A percentile compares a stretch with the other conserved stretches of the same genome.
Evolutionary conservation across 2,329 filamentous ascomycete species (phyloP).

Genomic region (Akanthomyces lecanii): DNA sequence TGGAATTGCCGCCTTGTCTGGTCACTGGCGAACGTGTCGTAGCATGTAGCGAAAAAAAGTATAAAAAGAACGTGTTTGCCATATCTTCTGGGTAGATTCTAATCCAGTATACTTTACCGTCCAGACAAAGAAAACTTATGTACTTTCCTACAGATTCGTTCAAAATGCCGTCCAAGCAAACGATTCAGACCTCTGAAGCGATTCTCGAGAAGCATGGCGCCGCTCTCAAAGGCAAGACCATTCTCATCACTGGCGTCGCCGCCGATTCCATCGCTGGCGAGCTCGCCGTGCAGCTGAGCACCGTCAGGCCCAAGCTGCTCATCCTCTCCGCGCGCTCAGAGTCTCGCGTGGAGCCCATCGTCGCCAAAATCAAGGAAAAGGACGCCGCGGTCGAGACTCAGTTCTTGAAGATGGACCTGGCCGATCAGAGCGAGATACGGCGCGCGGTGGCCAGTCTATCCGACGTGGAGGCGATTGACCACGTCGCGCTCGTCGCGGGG

Average conservation of each 20-base stretch:
- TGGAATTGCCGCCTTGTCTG: too few relatives aligned
- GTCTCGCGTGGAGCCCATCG: background rate
- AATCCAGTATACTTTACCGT: too few relatives aligned
- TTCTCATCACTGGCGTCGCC: slow-evolving; percentile 17
- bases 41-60: too few relatives aligned
- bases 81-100: too few relatives aligned
- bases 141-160: too few relatives aligned
- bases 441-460: slow-evolving; percentile 2
- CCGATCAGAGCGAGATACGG: background rate
- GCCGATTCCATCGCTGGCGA: slow-evolving; percentile 17
- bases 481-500: slow-evolving; percentile 17
- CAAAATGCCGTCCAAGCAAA: too few relatives aligned
- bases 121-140: too few relatives aligned
- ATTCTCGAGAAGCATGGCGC: too few relatives aligned
- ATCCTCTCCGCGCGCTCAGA: slow-evolving; percentile 8
- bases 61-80: too few relatives aligned
- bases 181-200: too few relatives aligned
- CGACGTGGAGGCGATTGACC: slow-evolving; percentile 15
- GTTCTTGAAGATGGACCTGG: background rate
- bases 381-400: background rate
- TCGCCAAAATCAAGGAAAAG: background rate
- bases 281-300: slow-evolving; percentile 18
- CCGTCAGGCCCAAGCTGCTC: slow-evolving; percentile 10
- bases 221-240: too few relatives aligned
- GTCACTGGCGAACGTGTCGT: too few relatives aligned